Evolutionary conservation across 768 basidiomycete species (phyloP).

Genomic region (Lactarius sanguifluus): DNA sequence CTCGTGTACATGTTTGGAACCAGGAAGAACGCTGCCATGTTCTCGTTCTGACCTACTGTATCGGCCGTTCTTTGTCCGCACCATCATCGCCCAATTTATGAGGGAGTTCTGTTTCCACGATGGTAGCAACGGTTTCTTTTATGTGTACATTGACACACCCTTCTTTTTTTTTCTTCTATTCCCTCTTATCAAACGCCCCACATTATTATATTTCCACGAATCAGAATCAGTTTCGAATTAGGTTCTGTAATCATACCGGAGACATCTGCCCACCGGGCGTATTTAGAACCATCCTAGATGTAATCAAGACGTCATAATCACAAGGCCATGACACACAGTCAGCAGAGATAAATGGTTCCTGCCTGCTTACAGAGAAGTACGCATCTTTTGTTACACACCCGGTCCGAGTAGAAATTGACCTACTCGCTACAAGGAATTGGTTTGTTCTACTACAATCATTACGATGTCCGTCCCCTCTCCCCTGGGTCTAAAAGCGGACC

Average conservation of each 20-base stretch:
- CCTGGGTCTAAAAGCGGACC: constrained; percentile 65
- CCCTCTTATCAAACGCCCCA: neutral
- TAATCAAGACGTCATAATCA: neutral
- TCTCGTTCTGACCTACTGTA: constrained; percentile 59
- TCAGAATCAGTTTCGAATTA: neutral
- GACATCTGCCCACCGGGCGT: neutral
- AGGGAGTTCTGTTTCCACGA: neutral
- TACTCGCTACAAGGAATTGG: too few species aligned
- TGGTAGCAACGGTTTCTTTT: neutral
- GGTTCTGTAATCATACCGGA: neutral
- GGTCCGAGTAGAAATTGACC: neutral
- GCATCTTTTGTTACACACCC: constrained; percentile 3
- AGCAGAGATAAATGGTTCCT: neutral
- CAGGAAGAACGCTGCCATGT: constrained; percentile 80
- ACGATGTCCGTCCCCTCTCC: neutral
- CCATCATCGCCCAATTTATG: neutral
- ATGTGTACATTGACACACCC: neutral
- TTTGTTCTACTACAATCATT: too few species aligned
- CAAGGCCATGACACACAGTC: neutral
- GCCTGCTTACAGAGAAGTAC: neutral
- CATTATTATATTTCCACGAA: neutral
- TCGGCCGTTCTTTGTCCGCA: neutral
- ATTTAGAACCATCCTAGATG: neutral
- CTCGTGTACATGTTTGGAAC: constrained; percentile 85
- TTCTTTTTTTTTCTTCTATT: neutral